Evolutionary conservation across 2,329 filamentous ascomycete genomes (phyloP).

Genomic region (Cercospora citrullina): DNA sequence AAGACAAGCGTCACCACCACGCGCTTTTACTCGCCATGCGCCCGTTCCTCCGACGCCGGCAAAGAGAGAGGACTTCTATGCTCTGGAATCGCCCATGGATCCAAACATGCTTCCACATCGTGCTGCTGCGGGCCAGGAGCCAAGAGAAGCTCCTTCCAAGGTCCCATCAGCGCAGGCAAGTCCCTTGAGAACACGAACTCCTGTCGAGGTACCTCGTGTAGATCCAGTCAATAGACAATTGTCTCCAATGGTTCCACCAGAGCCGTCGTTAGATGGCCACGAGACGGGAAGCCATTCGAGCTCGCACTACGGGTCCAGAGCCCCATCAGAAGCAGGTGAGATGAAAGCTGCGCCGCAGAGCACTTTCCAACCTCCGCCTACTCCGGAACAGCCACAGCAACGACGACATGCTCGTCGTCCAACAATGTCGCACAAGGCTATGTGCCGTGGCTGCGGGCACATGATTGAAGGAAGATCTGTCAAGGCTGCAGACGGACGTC

Average conservation of each 20-base stretch:
- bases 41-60: not conserved
- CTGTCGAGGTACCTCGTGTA: not conserved
- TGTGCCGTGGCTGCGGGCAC: conserved; percentile 78
- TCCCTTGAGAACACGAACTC: conserved; percentile 6
- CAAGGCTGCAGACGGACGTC: conserved; percentile 85
- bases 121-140: conserved; percentile 18
- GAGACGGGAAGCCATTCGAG: not conserved
- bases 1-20: conserved; percentile 26
- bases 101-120: conserved; percentile 26
- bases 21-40: conserved; percentile 8
- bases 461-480: conserved; percentile 87
- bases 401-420: conserved; percentile 3
- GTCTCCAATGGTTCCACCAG: not conserved
- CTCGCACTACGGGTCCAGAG: conserved; percentile 4
- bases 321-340: not conserved
- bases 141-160: conserved; percentile 18
- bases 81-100: conserved; percentile 39
- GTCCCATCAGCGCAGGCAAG: not conserved
- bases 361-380: conserved; percentile 22
- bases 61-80: conserved; percentile 2
- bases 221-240: not conserved
- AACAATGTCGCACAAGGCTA: conserved; percentile 55
- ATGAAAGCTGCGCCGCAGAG: conserved; percentile 19
- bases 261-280: not conserved
- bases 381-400: conserved; percentile 18